Evolutionary conservation across 805 yeast species (phyloP), one percentile per base, ranked within the genome.

Genomic region (Dipodascus geniculatus): DNA sequence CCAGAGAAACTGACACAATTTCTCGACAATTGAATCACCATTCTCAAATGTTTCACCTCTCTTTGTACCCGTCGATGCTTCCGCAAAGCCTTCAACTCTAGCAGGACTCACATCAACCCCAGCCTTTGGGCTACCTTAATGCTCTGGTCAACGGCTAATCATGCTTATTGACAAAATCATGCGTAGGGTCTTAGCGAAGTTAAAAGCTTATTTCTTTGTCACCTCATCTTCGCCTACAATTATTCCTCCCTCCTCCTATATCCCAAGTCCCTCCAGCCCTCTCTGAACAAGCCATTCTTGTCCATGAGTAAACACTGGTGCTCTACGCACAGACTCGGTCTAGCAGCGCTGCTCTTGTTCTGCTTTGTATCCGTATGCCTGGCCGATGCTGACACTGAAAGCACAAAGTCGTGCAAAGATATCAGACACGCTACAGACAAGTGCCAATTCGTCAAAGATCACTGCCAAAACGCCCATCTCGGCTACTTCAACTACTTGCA

Each of bases 401-500:
- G 20, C 19, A 28, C 38, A n/a, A 23, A 28, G 2, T 51, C 52
- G 20, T 55, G 50, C 31, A 38, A 16, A 51, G 49, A 42, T 19
- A 49, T 23, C 22, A 6, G 49, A 22, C 16, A 48, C 3, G 55
- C 57, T 19, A 38, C 22, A 16, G 68, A 74, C 33, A 68, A 69
- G 54, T 77, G 81, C 56, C 59, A 60, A 31, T 74, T 64, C 56
- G 70, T 73, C n/a, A 55, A 44, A 14, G 60, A 61, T 2, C 52
- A 69, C 52, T 74, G 80, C 62, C 54, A 54, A 20, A 56, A 56
- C 11, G 69, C 63, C 3, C 60, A 64, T 3, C 60, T 68, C 9
- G 78, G 79, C 1, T 44, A 57, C 3, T 48, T 75, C 56, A 64
- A 74, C 60, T 77, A 74, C 57, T 55, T 75, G 23, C 49, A 54